Evolutionary conservation across 78 protist genomes (phyloP).

Genomic region (Dictyostelium brefeldianum): DNA sequence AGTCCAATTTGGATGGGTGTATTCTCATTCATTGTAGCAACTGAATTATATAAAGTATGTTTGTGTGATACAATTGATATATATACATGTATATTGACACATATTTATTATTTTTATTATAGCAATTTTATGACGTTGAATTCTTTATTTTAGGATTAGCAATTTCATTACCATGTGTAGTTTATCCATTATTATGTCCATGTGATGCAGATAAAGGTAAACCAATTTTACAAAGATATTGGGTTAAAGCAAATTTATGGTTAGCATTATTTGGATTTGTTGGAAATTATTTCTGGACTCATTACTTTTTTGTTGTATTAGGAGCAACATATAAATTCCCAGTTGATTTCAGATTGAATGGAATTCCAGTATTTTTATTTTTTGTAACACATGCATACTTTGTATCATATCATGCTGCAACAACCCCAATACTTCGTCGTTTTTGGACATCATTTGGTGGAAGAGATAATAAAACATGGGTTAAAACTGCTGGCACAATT

Average conservation of each 20-base stretch:
- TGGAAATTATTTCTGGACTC: conserved; percentile 91
- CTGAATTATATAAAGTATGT: conserved; percentile 71
- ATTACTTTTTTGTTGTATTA: conserved; percentile 80
- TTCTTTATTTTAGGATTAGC: conserved; percentile 72
- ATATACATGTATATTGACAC: background rate
- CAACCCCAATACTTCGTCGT: conserved; percentile 80
- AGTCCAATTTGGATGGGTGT: conserved; percentile 68
- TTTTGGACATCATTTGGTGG: conserved; percentile 25
- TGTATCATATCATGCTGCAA: conserved; percentile 71
- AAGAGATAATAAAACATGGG: background rate
- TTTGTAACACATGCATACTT: conserved; percentile 86
- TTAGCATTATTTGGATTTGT: conserved; percentile 76
- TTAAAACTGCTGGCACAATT: conserved; percentile 30
- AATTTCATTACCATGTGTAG: conserved; percentile 77
- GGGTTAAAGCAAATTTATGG: conserved; percentile 85
- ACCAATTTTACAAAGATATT: conserved; percentile 70
- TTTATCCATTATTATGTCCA: conserved; percentile 67
- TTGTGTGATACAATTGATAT: background rate
- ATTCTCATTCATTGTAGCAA: conserved; percentile 54
- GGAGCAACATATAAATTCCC: conserved; percentile 86
- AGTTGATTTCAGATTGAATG: conserved; percentile 45
- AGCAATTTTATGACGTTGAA: conserved; percentile 65
- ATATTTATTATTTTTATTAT: background rate
- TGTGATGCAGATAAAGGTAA: conserved; percentile 71
- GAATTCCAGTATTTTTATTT: conserved; percentile 70